A percentile compares a stretch with the other conserved stretches of the same genome.
phyloP scores from a whole-genome alignment of 1,284 basidiomycete species.

The Neotropicomus parvogracilis region DNA sequence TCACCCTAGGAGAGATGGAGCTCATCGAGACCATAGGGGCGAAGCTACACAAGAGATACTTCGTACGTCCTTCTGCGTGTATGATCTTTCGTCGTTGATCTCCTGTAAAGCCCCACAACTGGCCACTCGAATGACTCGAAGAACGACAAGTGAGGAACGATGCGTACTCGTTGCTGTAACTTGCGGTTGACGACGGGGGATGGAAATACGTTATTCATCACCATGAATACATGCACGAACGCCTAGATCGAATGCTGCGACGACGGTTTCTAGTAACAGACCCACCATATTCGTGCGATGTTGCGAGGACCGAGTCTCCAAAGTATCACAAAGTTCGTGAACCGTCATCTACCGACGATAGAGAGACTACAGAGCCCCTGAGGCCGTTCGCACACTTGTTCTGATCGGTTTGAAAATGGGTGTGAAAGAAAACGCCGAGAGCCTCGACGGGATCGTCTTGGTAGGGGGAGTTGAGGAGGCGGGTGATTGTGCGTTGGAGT shows the following conservation, averaged over 20 bases:
- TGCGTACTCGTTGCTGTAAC: neutral
- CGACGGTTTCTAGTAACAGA: too few relatives aligned
- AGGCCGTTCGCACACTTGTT: too few relatives aligned
- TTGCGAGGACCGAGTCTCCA: too few relatives aligned
- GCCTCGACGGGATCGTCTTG: neutral
- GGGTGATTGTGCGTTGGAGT: neutral
- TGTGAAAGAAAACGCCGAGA: neutral
- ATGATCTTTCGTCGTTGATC: slow-evolving; percentile 3
- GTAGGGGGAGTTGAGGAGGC: neutral
- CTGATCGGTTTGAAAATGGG: neutral
- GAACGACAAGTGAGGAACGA: neutral
- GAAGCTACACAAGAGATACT: slow-evolving; percentile 51
- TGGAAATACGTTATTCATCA: too few relatives aligned
- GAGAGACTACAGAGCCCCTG: too few relatives aligned
- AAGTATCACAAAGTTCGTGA: too few relatives aligned
- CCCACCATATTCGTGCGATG: too few relatives aligned
- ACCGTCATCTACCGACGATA: neutral
- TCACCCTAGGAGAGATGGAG: slow-evolving; percentile 58
- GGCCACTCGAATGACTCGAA: slow-evolving; percentile 16
- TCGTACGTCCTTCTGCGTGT: slow-evolving; percentile 16
- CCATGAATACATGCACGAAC: too few relatives aligned
- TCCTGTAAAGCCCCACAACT: slow-evolving; percentile 15
- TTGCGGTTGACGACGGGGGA: neutral
- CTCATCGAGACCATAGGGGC: slow-evolving; percentile 61
- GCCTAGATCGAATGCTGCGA: too few relatives aligned